Conservation (phyloP, 2,329 filamentous ascomycete genomes). For the Aspergillus pseudonomiae region DNA sequence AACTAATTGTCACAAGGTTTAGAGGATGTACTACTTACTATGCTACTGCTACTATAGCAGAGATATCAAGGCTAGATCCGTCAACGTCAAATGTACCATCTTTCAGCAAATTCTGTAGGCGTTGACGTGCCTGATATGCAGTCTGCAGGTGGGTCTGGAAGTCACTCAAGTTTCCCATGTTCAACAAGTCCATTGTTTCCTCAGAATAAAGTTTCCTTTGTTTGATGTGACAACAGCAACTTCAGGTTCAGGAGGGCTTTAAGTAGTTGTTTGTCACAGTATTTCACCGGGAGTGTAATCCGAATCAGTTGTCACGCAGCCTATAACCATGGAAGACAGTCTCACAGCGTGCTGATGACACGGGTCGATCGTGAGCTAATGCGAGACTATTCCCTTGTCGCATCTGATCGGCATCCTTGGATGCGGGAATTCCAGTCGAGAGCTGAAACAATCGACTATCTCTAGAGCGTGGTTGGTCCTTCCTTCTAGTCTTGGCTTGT, state of each 20-base stretch:
- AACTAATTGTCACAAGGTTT: too few species aligned
- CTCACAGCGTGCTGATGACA: not conserved
- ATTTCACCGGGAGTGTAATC: not conserved
- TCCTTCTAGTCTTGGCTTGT: not conserved
- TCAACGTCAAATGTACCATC: constrained; percentile 12
- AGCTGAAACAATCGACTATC: not conserved
- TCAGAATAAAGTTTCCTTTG: not conserved
- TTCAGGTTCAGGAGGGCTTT: not conserved
- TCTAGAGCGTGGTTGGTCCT: not conserved
- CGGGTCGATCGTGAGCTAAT: not conserved
- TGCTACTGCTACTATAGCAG: constrained; percentile 18
- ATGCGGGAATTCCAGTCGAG: not conserved
- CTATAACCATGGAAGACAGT: not conserved
- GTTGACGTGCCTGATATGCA: constrained; percentile 10
- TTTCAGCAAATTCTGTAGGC: constrained; percentile 11
- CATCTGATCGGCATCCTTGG: not conserved
- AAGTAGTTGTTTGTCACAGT: not conserved
- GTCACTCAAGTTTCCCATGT: constrained; percentile 6
- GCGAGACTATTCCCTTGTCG: not conserved
- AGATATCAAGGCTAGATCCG: constrained; percentile 19
- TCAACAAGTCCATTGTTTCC: not conserved
- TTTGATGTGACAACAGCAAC: not conserved
- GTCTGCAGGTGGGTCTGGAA: constrained; percentile 13
- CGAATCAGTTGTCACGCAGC: not conserved
- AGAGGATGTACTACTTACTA: constrained; percentile 11